phyloP scores from a whole-genome alignment of 179 eudicot species.

The Drosera spatulata region DNA sequence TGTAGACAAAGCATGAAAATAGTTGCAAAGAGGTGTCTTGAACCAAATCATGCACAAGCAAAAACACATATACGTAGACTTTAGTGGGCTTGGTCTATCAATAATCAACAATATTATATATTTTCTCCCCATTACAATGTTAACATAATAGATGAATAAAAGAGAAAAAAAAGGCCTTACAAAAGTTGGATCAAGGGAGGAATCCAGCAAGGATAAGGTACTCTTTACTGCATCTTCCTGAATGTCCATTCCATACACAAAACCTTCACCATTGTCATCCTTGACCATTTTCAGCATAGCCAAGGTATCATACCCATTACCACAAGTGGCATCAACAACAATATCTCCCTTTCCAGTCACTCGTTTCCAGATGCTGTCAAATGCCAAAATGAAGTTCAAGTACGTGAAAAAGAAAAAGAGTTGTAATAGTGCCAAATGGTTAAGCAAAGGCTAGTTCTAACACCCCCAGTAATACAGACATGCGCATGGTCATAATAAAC shows the following conservation, averaged over 20 bases:
- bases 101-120: too few species aligned
- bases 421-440: too few species aligned
- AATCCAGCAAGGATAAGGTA: constrained; percentile 46
- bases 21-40: too few species aligned
- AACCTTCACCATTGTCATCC: constrained; percentile 38
- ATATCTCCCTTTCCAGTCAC: constrained; percentile 60
- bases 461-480: too few species aligned
- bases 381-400: constrained; percentile 1
- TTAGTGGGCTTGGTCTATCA: too few species aligned
- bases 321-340: constrained; percentile 92
- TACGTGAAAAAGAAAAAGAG: too few species aligned
- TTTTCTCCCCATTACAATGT: neutral
- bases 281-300: constrained; percentile 61
- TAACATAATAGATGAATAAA: neutral
- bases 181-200: constrained; percentile 39
- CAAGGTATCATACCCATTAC: constrained; percentile 86
- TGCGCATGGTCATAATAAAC: too few species aligned
- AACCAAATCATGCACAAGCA: too few species aligned
- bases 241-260: constrained; percentile 69
- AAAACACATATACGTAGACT: too few species aligned
- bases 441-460: too few species aligned
- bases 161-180: constrained; percentile 23
- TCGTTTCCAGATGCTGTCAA: constrained; percentile 54
- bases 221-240: constrained; percentile 59
- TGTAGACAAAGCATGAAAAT: too few species aligned